A percentile compares a stretch with the other conserved stretches of the same genome.
These are phyloP conservation scores for Boeremia lycopersici DNA, from an alignment of 2,329 filamentous ascomycete genomes.

Conservation along the genomic window DNA sequence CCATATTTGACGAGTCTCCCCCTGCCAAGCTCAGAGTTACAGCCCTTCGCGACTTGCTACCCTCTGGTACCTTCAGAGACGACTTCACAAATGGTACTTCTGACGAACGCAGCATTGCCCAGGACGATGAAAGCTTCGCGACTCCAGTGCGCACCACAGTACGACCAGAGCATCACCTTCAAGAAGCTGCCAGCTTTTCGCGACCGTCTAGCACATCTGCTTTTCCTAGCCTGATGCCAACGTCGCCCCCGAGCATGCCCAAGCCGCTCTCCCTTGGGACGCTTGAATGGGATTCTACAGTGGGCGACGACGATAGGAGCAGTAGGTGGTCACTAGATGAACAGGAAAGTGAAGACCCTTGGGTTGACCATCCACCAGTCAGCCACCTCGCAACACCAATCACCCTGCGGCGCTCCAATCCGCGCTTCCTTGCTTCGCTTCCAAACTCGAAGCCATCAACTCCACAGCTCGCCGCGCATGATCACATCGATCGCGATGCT, in stretches of 20 bases:
- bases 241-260: slow-evolving; percentile 54
- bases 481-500: slow-evolving; percentile 49
- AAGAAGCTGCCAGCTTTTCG: slow-evolving; percentile 44
- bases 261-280: slow-evolving; percentile 49
- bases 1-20: slow-evolving; percentile 81
- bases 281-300: slow-evolving; percentile 48
- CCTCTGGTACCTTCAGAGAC: slow-evolving; percentile 52
- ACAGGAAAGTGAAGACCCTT: slow-evolving; percentile 45
- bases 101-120: slow-evolving; percentile 53
- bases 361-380: slow-evolving; percentile 48
- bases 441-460: slow-evolving; percentile 48
- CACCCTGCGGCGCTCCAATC: slow-evolving; percentile 41
- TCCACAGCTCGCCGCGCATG: slow-evolving; percentile 44
- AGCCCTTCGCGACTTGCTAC: slow-evolving; percentile 56
- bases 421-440: slow-evolving; percentile 35
- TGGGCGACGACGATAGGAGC: slow-evolving; percentile 47
- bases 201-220: slow-evolving; percentile 41
- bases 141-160: slow-evolving; percentile 56
- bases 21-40: slow-evolving; percentile 51
- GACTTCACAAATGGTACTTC: slow-evolving; percentile 39
- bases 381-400: slow-evolving; percentile 40
- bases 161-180: slow-evolving; percentile 44
- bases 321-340: slow-evolving; percentile 52
- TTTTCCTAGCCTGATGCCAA: slow-evolving; percentile 49
- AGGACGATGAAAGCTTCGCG: slow-evolving; percentile 57